Percentiles rank a stretch among this genome's conserved stretches.
phyloP scores from a whole-genome alignment of 345 rosid genomes.

The Melastoma malabathricum region DNA sequence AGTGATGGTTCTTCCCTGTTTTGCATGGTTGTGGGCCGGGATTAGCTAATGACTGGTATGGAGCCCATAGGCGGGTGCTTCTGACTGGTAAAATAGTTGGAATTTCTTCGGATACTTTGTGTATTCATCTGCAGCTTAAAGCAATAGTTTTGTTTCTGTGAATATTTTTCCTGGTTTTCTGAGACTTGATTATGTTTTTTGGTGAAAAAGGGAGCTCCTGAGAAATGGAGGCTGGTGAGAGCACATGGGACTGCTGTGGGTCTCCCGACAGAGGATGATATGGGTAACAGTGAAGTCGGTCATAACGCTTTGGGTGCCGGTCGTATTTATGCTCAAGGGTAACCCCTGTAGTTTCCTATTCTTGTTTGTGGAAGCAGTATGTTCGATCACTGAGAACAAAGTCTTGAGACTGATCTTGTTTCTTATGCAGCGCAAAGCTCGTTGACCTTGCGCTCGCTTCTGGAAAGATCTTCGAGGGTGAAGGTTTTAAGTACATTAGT shows the following conservation, averaged over 20 bases:
- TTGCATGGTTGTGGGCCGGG: no score
- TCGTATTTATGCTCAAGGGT: constrained; percentile 91
- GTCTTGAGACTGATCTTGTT: constrained; percentile 1
- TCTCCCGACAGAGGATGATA: constrained; percentile 90
- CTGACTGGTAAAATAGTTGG: no score
- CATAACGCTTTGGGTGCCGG: constrained; percentile 99
- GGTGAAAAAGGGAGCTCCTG: constrained; percentile 49
- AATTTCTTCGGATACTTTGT: no score
- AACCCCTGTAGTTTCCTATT: background rate
- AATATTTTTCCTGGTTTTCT: background rate
- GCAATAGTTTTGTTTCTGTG: background rate
- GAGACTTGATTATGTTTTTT: background rate
- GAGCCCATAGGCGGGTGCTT: no score
- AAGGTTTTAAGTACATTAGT: constrained; percentile 69
- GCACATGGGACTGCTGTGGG: constrained; percentile 95
- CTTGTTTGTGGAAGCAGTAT: background rate
- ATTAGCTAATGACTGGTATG: no score
- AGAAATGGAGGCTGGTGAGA: constrained; percentile 71
- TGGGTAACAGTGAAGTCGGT: constrained; percentile 99
- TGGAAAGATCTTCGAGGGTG: constrained; percentile 67
- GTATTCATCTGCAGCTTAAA: no score
- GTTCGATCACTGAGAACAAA: no score
- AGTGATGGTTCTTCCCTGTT: no score
- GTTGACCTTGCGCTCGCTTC: constrained; percentile 84
- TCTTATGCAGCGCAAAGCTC: constrained; percentile 65